Evolutionary conservation across 257 asterid genomes (phyloP).

Genomic region (Nicotiana paniculata): DNA sequence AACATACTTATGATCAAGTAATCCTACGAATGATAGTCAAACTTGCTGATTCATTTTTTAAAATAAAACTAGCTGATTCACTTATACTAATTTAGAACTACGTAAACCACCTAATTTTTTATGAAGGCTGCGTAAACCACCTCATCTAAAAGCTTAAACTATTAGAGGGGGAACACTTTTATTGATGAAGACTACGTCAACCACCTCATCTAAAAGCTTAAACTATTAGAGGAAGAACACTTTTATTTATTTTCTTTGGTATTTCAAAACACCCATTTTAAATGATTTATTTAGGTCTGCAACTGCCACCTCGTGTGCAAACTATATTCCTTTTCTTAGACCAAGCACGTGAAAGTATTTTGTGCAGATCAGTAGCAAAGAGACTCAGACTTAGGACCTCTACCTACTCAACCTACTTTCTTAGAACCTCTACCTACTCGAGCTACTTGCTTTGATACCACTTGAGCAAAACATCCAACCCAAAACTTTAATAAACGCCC

Average conservation of each 20-base stretch:
- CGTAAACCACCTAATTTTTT: too few species aligned
- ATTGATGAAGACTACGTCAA: too few species aligned
- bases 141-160: too few species aligned
- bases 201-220: too few species aligned
- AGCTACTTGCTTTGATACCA: not conserved
- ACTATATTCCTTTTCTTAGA: not conserved
- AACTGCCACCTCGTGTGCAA: not conserved
- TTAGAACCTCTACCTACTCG: too few species aligned
- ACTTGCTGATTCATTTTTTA: too few species aligned
- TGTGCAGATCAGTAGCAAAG: not conserved
- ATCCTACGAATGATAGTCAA: not conserved
- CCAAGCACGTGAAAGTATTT: not conserved
- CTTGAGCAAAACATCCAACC: not conserved
- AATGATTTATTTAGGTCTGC: not conserved
- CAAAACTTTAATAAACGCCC: not conserved
- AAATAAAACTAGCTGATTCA: too few species aligned
- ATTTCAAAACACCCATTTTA: not conserved
- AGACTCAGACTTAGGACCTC: not conserved
- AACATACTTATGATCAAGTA: not conserved
- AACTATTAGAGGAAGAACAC: too few species aligned
- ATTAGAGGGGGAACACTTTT: too few species aligned
- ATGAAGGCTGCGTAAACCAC: too few species aligned
- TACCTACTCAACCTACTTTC: too few species aligned
- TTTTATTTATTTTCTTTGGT: not conserved
- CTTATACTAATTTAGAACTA: too few species aligned